Percentiles rank a stretch among this genome's conserved stretches.
Evolutionary conservation across 2,329 filamentous ascomycete genomes (phyloP).

Genomic region (Penicillium frequentans): DNA sequence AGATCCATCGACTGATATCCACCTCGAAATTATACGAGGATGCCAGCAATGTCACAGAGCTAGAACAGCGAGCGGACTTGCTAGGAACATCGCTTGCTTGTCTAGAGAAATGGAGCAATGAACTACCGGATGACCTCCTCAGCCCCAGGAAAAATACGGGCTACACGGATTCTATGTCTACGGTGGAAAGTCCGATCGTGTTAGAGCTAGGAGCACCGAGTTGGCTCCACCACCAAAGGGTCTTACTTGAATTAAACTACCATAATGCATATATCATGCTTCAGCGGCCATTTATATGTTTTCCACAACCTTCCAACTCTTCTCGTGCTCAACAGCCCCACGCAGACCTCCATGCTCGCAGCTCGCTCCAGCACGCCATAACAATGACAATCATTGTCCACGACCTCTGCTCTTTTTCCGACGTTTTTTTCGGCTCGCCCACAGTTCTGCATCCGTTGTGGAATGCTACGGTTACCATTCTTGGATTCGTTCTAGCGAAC

Average conservation of each 20-base stretch:
- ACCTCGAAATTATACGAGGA: not conserved
- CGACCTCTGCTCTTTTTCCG: not conserved
- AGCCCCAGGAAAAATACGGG: not conserved
- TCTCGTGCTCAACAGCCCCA: not conserved
- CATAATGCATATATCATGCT: not conserved
- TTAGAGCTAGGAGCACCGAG: not conserved
- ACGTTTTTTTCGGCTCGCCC: not conserved
- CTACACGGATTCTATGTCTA: not conserved
- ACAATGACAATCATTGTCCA: not conserved
- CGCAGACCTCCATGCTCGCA: not conserved
- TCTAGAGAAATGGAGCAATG: not conserved
- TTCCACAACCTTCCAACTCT: not conserved
- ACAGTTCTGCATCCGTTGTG: not conserved
- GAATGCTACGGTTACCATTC: not conserved
- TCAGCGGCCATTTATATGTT: not conserved
- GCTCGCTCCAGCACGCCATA: not conserved
- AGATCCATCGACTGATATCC: not conserved
- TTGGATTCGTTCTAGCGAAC: not conserved
- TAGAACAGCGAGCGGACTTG: not conserved
- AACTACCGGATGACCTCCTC: not conserved
- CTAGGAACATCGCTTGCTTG: not conserved
- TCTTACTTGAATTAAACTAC: not conserved
- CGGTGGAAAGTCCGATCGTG: not conserved
- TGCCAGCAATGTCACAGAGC: not conserved
- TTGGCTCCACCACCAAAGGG: not conserved